Evolutionary conservation across 306 rosid genomes (phyloP).

Genomic region (Hippophae rhamnoides): DNA sequence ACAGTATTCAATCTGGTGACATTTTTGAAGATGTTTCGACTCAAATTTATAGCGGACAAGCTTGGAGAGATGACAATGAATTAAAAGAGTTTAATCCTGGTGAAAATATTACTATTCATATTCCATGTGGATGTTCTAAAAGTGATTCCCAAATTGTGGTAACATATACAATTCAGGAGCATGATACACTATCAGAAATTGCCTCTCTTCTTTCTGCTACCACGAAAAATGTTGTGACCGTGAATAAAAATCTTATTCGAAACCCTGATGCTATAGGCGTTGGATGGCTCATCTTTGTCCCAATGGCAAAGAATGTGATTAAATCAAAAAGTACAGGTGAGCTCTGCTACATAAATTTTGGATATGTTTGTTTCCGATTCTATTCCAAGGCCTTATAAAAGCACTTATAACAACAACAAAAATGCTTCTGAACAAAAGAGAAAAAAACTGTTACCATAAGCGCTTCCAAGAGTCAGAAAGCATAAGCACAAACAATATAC

Average conservation of each 20-base stretch:
- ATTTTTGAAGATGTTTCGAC: conserved; percentile 21
- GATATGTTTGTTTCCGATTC: neutral
- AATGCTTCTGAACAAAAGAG: too few species aligned
- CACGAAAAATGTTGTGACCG: conserved; percentile 16
- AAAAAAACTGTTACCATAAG: too few species aligned
- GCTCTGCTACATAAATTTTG: neutral
- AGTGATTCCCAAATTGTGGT: conserved; percentile 50
- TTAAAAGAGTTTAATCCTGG: neutral
- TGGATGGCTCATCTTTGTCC: conserved; percentile 63
- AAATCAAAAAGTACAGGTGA: conserved; percentile 26
- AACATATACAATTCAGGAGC: conserved; percentile 53
- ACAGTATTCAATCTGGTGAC: conserved; percentile 28
- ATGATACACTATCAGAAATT: conserved; percentile 39
- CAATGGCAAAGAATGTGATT: conserved; percentile 42
- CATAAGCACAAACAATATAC: too few species aligned
- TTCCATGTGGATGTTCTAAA: conserved; percentile 63
- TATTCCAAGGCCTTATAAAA: too few species aligned
- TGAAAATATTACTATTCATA: conserved; percentile 23
- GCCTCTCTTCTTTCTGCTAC: conserved; percentile 33
- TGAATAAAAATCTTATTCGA: conserved; percentile 30
- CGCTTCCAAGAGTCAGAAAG: too few species aligned
- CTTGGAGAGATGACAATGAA: conserved; percentile 19
- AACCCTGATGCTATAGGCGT: conserved; percentile 25
- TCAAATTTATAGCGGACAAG: conserved; percentile 48
- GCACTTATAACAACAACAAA: too few species aligned